Evolutionary conservation across 208 protist species (phyloP), one percentile per base, ranked within the genome.

Genomic region (Wallacemonas sp.): DNA sequence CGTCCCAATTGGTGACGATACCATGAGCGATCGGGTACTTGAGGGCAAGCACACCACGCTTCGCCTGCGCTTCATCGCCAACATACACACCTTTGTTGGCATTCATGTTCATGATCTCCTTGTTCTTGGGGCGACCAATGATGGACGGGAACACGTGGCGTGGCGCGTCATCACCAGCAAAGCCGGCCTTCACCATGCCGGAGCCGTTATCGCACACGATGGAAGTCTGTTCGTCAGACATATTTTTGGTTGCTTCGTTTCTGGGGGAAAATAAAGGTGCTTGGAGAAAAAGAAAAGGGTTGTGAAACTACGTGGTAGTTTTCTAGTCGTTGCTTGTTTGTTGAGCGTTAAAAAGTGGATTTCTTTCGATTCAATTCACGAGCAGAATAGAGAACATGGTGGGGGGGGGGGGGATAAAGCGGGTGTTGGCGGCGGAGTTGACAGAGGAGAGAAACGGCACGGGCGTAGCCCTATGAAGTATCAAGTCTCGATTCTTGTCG

Each of bases 1-100:
- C 96, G 62, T 99, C 97, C 97, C 97, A 99, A 83, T 99, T 99
- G 65, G 94, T 98, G 21, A 99, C 94, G 61, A 98, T 97, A 41
- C 97, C 95, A 66, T 97, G 92, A 75, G 97, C 93, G 54, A 98
- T 98, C 42, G 96, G 95, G 72, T 98, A 97, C 71, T 96, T 93
- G 26, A 98, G 77, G 14, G 85, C 86, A 27, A 98, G 84, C 27
- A 98, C 95, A 73, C 96, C 95, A 67, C 96, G 80, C 77, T 98
- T 97, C 44, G 84, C 79, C 71, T 98, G 94, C 3, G 96, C 96
- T 76, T 99, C 96, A 58, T 98, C 93, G 31, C 96, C 95, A 44
- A 98, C 85, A 72, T 95, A 98, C 4, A 83, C 63, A 42, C 98
- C 95, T 78, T 99, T 99, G 74, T 98, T 93, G 14, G 93, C 88